These are phyloP conservation scores for Pyrus pyrifolia DNA, from an alignment of 306 rosid genomes.

Conservation along the genomic window DNA sequence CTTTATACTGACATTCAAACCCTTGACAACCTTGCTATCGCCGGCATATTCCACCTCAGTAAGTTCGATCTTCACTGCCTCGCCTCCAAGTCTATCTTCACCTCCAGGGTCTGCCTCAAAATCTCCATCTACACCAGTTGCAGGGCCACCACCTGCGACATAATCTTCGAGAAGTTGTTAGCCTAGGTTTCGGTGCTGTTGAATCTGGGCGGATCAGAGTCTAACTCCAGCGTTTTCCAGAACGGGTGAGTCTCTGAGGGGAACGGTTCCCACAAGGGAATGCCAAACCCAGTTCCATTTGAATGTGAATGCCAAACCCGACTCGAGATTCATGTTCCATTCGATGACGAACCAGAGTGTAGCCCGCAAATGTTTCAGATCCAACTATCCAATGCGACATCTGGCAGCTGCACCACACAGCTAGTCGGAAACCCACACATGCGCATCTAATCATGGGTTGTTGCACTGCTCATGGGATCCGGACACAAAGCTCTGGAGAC, in stretches of 20 bases:
- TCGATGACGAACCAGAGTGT: conserved; percentile 74
- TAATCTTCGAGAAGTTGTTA: conserved; percentile 29
- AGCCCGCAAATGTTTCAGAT: conserved; percentile 75
- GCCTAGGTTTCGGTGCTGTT: conserved; percentile 45
- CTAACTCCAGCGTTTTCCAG: conserved; percentile 37
- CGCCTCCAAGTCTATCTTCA: conserved; percentile 27
- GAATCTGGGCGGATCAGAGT: conserved; percentile 27
- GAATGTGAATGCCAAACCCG: conserved; percentile 41
- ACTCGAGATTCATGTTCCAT: conserved; percentile 73
- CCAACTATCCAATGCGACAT: conserved; percentile 34
- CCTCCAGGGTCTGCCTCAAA: no score
- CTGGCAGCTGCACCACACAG: conserved; percentile 2
- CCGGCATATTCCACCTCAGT: conserved; percentile 55
- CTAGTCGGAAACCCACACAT: no score
- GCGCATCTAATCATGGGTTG: no score
- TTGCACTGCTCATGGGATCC: no score
- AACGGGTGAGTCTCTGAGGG: conserved; percentile 53
- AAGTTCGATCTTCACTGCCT: conserved; percentile 43
- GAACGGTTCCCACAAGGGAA: conserved; percentile 8
- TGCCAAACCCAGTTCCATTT: conserved; percentile 49
- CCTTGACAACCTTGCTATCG: conserved; percentile 28
- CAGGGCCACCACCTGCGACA: conserved; percentile 23
- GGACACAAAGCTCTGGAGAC: no score
- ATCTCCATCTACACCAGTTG: conserved; percentile 28
- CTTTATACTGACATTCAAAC: conserved; percentile 29